phyloP scores from a whole-genome alignment of 164 flowering plant genomes.

The Vitis rupestris region DNA sequence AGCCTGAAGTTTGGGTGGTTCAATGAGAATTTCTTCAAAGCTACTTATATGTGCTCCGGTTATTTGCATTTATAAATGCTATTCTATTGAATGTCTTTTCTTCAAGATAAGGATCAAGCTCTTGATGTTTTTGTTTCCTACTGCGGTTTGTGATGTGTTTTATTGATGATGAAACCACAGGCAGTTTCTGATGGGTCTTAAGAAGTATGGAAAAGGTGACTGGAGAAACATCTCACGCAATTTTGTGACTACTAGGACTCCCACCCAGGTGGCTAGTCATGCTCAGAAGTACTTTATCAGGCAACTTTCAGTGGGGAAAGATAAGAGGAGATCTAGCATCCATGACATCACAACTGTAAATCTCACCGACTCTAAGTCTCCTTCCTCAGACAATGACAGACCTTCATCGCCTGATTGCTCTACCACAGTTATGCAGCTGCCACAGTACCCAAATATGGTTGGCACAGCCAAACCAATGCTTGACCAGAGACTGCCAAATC shows the following conservation, averaged over 20 bases:
- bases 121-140: neutral
- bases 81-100: neutral
- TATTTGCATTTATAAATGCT: neutral
- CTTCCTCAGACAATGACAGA: slow-evolving; percentile 36
- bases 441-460: slow-evolving; percentile 23
- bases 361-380: slow-evolving; percentile 39
- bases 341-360: slow-evolving; percentile 76
- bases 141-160: slow-evolving; percentile 4
- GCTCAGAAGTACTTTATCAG: slow-evolving; percentile 79
- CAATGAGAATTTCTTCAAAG: too few species aligned
- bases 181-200: slow-evolving; percentile 71
- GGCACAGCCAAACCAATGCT: slow-evolving; percentile 17
- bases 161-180: slow-evolving; percentile 33
- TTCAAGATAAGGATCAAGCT: neutral
- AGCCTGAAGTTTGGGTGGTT: neutral
- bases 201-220: slow-evolving; percentile 81
- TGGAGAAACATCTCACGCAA: slow-evolving; percentile 84
- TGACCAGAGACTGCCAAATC: slow-evolving; percentile 28
- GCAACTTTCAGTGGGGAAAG: slow-evolving; percentile 69
- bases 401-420: slow-evolving; percentile 37
- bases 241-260: slow-evolving; percentile 66
- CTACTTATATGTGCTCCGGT: neutral
- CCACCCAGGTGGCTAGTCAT: slow-evolving; percentile 87
- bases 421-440: slow-evolving; percentile 13
- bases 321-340: slow-evolving; percentile 76